phyloP scores from a whole-genome alignment of 345 rosid genomes.

The Ailanthus altissimus region DNA sequence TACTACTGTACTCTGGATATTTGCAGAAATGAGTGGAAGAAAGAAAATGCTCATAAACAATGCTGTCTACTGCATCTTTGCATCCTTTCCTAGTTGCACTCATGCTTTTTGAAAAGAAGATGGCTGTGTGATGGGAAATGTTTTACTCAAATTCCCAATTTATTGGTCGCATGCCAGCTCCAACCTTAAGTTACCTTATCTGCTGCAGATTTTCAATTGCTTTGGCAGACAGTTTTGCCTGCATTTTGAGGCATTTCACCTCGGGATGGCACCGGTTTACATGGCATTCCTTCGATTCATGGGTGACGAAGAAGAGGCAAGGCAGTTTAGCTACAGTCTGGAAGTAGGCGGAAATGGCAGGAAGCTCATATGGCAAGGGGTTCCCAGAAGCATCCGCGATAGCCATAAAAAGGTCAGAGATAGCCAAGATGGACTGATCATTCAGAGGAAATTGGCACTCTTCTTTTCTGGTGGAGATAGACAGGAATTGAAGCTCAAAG shows the following conservation, averaged over 20 bases:
- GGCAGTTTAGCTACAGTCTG: slow-evolving; percentile 52
- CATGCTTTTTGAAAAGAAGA: background rate
- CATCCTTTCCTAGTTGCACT: background rate
- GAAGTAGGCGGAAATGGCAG: slow-evolving; percentile 59
- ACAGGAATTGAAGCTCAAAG: slow-evolving; percentile 50
- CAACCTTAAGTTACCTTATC: background rate
- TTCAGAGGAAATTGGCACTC: slow-evolving; percentile 52
- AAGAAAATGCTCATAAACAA: background rate
- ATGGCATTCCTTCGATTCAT: slow-evolving; percentile 64
- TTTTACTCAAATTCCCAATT: background rate
- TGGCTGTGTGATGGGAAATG: background rate
- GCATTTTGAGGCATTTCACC: slow-evolving; percentile 63
- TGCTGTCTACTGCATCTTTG: background rate
- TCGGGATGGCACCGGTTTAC: slow-evolving; percentile 56
- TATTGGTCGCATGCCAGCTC: background rate
- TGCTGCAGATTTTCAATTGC: slow-evolving; percentile 52
- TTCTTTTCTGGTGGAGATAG: slow-evolving; percentile 57
- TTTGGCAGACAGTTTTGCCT: slow-evolving; percentile 55
- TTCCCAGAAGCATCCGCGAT: slow-evolving; percentile 57
- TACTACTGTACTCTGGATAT: background rate
- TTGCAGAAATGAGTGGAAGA: background rate
- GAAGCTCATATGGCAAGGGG: slow-evolving; percentile 57
- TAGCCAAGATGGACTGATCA: slow-evolving; percentile 56
- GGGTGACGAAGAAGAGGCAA: slow-evolving; percentile 53
- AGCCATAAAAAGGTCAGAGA: slow-evolving; percentile 58